Conservation (phyloP, 257 asterid species). For the Penstemon newberryi region DNA sequence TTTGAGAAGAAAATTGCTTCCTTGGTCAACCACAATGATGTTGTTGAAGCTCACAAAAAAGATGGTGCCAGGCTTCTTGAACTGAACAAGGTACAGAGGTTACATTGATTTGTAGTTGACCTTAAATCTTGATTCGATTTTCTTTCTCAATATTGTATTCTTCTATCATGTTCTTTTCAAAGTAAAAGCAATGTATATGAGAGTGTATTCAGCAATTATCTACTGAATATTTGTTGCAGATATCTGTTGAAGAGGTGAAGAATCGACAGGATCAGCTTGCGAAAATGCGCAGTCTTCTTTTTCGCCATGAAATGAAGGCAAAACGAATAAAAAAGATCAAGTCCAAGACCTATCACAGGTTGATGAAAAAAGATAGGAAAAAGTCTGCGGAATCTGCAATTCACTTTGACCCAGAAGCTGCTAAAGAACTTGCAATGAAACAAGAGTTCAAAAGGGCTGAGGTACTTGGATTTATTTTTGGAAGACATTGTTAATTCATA, state of each 20-base stretch:
- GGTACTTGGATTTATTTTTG: slow-evolving; percentile 42
- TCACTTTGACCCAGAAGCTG: slow-evolving; percentile 83
- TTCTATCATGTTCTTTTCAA: neutral
- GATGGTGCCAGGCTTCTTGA: slow-evolving; percentile 97
- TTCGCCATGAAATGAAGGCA: slow-evolving; percentile 77
- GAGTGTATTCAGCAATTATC: slow-evolving; percentile 2
- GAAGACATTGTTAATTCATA: slow-evolving; percentile 3
- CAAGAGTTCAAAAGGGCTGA: slow-evolving; percentile 80
- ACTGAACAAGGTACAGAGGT: slow-evolving; percentile 67
- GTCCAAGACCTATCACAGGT: slow-evolving; percentile 82
- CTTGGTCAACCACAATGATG: slow-evolving; percentile 54
- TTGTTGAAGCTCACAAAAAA: slow-evolving; percentile 76
- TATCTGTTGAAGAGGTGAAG: slow-evolving; percentile 71
- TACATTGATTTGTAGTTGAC: neutral
- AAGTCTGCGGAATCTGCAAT: slow-evolving; percentile 51
- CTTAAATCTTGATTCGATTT: neutral
- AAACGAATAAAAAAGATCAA: slow-evolving; percentile 83
- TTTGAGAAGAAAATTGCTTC: slow-evolving; percentile 89
- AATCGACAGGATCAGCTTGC: slow-evolving; percentile 65
- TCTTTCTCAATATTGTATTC: neutral
- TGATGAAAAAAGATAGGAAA: slow-evolving; percentile 64
- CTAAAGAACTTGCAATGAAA: slow-evolving; percentile 74
- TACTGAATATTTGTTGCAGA: slow-evolving; percentile 44
- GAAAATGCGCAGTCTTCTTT: slow-evolving; percentile 82
- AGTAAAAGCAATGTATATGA: slow-evolving; percentile 8